Evolutionary conservation across 2,329 filamentous ascomycete species (phyloP).

Genomic region (Colletotrichum karsti): DNA sequence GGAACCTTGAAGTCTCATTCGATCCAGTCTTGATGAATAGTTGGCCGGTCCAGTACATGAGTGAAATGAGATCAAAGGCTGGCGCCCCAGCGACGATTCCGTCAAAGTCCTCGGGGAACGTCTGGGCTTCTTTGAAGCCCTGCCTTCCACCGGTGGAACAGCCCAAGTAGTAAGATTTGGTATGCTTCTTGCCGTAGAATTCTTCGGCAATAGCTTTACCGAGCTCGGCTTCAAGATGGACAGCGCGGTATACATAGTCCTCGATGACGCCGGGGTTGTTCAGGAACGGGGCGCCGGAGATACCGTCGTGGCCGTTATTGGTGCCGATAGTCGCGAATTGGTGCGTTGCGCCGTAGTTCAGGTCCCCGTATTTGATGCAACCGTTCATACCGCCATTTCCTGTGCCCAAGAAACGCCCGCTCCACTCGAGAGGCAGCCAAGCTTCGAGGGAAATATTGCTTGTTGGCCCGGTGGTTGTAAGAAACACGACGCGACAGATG

Average conservation of each 20-base stretch:
- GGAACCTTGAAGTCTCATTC: slow-evolving; percentile 52
- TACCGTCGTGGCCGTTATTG: slow-evolving; percentile 61
- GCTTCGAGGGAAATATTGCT: slow-evolving; percentile 56
- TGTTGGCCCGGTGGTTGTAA: slow-evolving; percentile 37
- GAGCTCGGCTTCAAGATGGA: slow-evolving; percentile 57
- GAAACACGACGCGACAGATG: slow-evolving; percentile 37
- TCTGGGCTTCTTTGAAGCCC: slow-evolving; percentile 54
- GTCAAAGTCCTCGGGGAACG: slow-evolving; percentile 57
- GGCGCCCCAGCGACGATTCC: slow-evolving; percentile 61
- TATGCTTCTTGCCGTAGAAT: slow-evolving; percentile 51
- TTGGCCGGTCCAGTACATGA: slow-evolving; percentile 43
- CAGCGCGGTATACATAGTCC: slow-evolving; percentile 45
- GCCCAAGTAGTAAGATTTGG: slow-evolving; percentile 53
- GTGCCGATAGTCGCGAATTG: slow-evolving; percentile 58
- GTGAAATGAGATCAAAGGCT: slow-evolving; percentile 35
- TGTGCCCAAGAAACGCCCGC: slow-evolving; percentile 52
- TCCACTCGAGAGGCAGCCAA: slow-evolving; percentile 56
- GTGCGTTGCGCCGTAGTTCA: slow-evolving; percentile 50
- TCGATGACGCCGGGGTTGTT: slow-evolving; percentile 44
- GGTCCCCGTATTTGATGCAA: slow-evolving; percentile 55
- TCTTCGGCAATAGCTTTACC: slow-evolving; percentile 55
- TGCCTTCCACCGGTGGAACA: slow-evolving; percentile 65
- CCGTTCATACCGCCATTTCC: slow-evolving; percentile 59
- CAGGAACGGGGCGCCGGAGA: slow-evolving; percentile 39
- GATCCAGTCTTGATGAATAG: slow-evolving; percentile 50